Percentiles rank a stretch among this genome's conserved stretches.
Conservation (phyloP, 441 rosid species). For the Syzygium syzygioides region DNA sequence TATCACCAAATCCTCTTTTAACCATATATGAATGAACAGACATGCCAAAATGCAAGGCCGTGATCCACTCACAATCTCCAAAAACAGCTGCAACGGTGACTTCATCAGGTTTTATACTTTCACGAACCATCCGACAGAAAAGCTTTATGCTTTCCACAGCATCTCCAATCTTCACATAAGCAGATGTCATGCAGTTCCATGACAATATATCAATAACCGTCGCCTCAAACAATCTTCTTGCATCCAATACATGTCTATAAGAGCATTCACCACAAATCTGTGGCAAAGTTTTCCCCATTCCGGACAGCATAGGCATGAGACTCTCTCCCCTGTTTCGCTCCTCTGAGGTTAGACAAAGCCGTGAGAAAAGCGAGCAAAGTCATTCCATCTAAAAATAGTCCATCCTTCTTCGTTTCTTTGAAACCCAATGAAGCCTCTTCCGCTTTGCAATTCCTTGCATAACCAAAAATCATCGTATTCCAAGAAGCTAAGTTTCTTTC, state of each 20-base stretch:
- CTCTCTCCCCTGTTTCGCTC: background rate
- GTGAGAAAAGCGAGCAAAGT: conserved; percentile 3
- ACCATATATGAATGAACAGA: conserved; percentile 2
- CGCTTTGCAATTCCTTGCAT: background rate
- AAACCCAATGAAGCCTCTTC: background rate
- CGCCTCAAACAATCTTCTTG: conserved; percentile 7
- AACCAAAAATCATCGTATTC: background rate
- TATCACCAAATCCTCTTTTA: background rate
- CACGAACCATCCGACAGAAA: conserved; percentile 7
- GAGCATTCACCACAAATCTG: background rate
- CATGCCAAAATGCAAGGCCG: conserved; percentile 8
- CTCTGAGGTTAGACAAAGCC: background rate
- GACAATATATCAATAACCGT: background rate
- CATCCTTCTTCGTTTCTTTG: background rate
- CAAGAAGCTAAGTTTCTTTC: background rate
- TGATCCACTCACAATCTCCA: conserved; percentile 10
- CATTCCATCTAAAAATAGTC: background rate
- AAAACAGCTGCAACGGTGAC: background rate
- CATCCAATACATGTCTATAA: background rate
- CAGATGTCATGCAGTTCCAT: conserved; percentile 11
- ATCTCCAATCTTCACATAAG: conserved; percentile 2
- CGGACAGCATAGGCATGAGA: background rate
- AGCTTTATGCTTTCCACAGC: conserved; percentile 5
- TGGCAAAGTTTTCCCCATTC: background rate
- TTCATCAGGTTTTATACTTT: background rate